Conservation (phyloP, 2,329 filamentous ascomycete species). For the Emericellopsis atlantica region DNA sequence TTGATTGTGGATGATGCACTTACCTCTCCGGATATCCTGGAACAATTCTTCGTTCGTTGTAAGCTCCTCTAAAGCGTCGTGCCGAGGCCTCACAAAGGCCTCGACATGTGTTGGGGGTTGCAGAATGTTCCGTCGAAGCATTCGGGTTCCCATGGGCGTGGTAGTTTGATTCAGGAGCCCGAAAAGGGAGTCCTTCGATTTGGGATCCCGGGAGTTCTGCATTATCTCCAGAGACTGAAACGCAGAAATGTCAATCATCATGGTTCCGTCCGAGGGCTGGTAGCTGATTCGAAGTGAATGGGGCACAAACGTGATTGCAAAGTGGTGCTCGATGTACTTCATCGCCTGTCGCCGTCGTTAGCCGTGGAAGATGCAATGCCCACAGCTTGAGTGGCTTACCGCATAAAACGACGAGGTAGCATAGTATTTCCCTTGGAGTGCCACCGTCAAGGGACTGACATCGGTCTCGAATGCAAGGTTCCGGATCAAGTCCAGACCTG, state of each 20-base stretch:
- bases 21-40: constrained; percentile 58
- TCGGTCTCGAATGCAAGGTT: constrained; percentile 71
- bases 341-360: constrained; percentile 44
- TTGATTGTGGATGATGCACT: constrained; percentile 1
- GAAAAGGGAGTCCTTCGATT: constrained; percentile 72
- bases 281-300: constrained; percentile 80
- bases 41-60: constrained; percentile 78
- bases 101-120: constrained; percentile 68
- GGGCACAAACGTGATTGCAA: constrained; percentile 56
- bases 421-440: constrained; percentile 73
- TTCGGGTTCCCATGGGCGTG: constrained; percentile 78
- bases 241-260: constrained; percentile 90
- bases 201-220: constrained; percentile 67
- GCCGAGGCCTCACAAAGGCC: constrained; percentile 56
- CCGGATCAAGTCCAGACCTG: constrained; percentile 66
- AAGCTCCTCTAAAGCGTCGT: constrained; percentile 75
- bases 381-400: constrained; percentile 32
- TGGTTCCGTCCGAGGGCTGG: constrained; percentile 77
- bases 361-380: neutral
- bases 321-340: constrained; percentile 64
- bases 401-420: constrained; percentile 77
- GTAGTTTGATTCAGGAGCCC: constrained; percentile 74
- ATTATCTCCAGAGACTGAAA: constrained; percentile 81
- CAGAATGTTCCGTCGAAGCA: constrained; percentile 74
- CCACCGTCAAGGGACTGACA: constrained; percentile 66